A percentile compares a stretch with the other conserved stretches of the same genome.
phyloP scores from a whole-genome alignment of 306 rosid species.

The Medicago arabica region DNA sequence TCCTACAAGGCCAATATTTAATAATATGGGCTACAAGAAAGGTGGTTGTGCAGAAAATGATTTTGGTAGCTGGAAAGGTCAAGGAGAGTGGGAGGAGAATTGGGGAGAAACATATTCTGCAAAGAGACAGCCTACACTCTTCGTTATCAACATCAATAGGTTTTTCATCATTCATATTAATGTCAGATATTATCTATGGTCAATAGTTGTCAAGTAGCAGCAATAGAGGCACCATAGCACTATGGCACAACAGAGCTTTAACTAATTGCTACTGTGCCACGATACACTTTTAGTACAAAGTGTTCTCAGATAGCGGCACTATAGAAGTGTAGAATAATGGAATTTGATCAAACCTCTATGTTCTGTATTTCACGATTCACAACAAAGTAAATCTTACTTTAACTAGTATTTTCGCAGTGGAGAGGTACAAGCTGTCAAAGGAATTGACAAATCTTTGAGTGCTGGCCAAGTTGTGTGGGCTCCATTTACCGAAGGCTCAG shows the following conservation, averaged over 20 bases:
- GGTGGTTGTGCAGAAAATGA: slow-evolving; percentile 58
- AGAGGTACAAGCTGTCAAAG: slow-evolving; percentile 70
- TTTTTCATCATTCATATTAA: slow-evolving; percentile 33
- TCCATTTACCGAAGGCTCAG: slow-evolving; percentile 54
- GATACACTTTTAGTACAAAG: neutral
- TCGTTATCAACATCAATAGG: slow-evolving; percentile 68
- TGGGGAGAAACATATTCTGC: slow-evolving; percentile 95
- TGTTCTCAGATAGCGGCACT: neutral
- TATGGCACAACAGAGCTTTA: neutral
- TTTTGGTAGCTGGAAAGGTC: slow-evolving; percentile 74
- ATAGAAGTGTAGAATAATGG: neutral
- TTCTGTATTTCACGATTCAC: neutral
- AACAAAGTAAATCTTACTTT: slow-evolving; percentile 6
- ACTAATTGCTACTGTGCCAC: neutral
- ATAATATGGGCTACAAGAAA: slow-evolving; percentile 54
- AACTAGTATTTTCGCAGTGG: slow-evolving; percentile 57
- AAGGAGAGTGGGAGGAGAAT: slow-evolving; percentile 81
- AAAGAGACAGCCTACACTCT: slow-evolving; percentile 80
- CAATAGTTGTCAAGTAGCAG: neutral
- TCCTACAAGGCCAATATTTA: slow-evolving; percentile 72
- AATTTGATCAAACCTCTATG: neutral
- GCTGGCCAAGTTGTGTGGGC: slow-evolving; percentile 95
- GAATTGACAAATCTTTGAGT: slow-evolving; percentile 71
- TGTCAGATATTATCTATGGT: slow-evolving; percentile 13
- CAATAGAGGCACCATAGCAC: neutral